Evolutionary conservation across 345 rosid genomes (phyloP).

Genomic region (Pistacia atlantica): DNA sequence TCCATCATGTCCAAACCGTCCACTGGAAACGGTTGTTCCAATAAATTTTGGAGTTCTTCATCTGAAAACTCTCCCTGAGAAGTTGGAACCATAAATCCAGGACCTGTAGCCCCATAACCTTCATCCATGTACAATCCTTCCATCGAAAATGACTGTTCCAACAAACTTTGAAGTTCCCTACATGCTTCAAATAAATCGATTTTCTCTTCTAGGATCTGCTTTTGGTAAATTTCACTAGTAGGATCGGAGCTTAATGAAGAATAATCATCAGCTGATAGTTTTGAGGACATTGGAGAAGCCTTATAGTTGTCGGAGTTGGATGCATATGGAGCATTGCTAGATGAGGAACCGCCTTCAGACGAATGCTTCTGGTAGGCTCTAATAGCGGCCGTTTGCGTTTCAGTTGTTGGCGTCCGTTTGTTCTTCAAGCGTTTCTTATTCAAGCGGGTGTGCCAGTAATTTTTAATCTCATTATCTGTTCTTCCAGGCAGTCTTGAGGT

Average conservation of each 20-base stretch:
- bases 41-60: slow-evolving; percentile 12
- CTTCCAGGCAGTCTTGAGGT: slow-evolving; percentile 51
- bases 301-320: background rate
- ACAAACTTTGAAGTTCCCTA: background rate
- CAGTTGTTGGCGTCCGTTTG: slow-evolving; percentile 17
- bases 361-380: background rate
- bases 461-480: slow-evolving; percentile 24
- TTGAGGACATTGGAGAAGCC: background rate
- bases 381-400: background rate
- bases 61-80: background rate
- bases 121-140: background rate
- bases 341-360: background rate
- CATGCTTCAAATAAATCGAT: background rate
- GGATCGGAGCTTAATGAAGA: background rate
- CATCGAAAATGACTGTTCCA: background rate
- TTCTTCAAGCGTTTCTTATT: slow-evolving; percentile 33
- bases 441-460: slow-evolving; percentile 46
- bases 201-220: background rate
- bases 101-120: background rate
- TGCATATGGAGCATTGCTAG: background rate
- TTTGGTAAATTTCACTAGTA: background rate
- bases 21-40: slow-evolving; percentile 2
- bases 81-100: background rate
- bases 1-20: background rate
- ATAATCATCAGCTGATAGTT: background rate